Evolutionary conservation across 352 stramenopile species (phyloP), one percentile per base, ranked within the genome.

Genomic region (Phytophthora melonis): DNA sequence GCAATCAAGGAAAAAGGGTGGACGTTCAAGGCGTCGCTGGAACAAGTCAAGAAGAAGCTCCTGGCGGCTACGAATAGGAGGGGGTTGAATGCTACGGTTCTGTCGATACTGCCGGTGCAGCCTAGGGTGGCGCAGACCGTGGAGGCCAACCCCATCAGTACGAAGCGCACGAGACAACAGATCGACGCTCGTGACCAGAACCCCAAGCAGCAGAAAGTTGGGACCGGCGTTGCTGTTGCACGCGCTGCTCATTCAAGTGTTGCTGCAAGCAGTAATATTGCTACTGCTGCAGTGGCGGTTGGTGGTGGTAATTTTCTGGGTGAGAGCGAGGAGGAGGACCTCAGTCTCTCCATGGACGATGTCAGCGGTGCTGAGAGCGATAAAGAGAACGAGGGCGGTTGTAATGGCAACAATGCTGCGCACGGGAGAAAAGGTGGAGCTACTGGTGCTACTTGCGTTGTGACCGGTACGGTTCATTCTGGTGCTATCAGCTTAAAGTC

Each of bases 1-100:
- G 58, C 58, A 41, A 25, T 68, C 36, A 72, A 72, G 50, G 57
- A 72, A 25, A 72, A 68, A 53, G 66, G 66, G 30, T 68, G 66
- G 49, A 72, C 13, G 19, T 68, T 72, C 19, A 23, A 11, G 27
- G 39, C 66, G 7, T 62, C 56, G 13, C 57, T 60, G 5, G 16
- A 54, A 23, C 64, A 66, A 66, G 56, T 71, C 5, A 54, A 59
- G 45, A 39, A 43, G 55, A 71, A 71, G 45, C 47, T 66, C 9
- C 10, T 18, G 47, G 47, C 47, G 9, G 18, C 7, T 19, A 16
- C 19, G 2, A 14, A 19, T 27, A 54, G 47, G 47, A 54, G 9
- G 10, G 25, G 19, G 13, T 54, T 27, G 16, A 27, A 27, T 10
- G 18, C 19, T 54, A 50, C 39, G 13, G 16, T 18, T 50, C n/a